These are phyloP conservation scores for Hygrophoropsis aurantiaca DNA, from an alignment of 768 basidiomycete species.

Conservation along the genomic window DNA sequence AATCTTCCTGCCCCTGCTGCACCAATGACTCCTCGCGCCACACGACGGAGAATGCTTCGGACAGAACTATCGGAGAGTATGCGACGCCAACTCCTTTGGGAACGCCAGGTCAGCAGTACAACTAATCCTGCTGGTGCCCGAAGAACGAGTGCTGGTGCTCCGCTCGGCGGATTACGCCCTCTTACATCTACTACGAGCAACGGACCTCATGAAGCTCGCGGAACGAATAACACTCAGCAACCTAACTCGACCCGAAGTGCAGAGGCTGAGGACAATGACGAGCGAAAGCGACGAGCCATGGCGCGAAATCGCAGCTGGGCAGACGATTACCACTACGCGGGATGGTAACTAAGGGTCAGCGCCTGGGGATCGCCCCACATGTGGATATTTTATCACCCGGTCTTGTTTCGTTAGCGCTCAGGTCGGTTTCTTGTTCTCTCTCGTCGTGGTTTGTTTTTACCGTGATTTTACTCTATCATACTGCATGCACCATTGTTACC, in stretches of 20 bases:
- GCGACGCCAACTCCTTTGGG: conserved; percentile 80
- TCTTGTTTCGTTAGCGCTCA: conserved; percentile 14
- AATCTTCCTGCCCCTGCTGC: conserved; percentile 64
- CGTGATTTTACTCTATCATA: conserved; percentile 6
- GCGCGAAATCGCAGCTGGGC: conserved; percentile 68
- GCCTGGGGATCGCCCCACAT: conserved; percentile 3
- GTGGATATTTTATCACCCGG: conserved; percentile 20
- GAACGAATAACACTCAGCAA: conserved; percentile 14
- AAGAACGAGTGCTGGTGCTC: conserved; percentile 24
- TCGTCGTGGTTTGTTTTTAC: conserved; percentile 12
- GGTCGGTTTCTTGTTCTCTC: neutral
- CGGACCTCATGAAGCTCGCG: conserved; percentile 2
- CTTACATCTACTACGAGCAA: conserved; percentile 26
- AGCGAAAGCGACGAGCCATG: conserved; percentile 44
- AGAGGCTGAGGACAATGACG: conserved; percentile 37
- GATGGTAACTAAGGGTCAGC: conserved; percentile 48
- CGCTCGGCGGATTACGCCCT: conserved; percentile 32
- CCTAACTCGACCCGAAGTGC: conserved; percentile 12
- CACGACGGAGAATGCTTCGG: conserved; percentile 78
- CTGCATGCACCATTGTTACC: conserved; percentile 1
- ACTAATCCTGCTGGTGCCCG: conserved; percentile 40
- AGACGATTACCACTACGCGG: conserved; percentile 63
- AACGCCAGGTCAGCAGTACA: conserved; percentile 60
- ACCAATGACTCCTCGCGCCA: conserved; percentile 84
- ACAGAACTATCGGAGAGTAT: conserved; percentile 86